A percentile compares a stretch with the other conserved stretches of the same genome.
phyloP scores from a whole-genome alignment of 257 asterid genomes.

The Solanum medicagineum region DNA sequence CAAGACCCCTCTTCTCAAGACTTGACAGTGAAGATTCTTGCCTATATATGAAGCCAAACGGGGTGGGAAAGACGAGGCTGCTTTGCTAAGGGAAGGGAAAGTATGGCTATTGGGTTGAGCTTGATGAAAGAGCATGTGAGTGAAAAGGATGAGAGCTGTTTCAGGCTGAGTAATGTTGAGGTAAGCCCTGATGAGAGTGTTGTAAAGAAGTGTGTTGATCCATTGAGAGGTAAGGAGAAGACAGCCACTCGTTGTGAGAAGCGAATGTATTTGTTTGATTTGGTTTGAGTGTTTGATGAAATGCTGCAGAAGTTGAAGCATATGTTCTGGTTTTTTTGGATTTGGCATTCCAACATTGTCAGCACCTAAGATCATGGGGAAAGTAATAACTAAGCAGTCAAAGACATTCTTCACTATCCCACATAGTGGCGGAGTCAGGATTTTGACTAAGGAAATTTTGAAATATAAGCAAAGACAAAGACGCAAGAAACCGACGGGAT shows the following conservation, averaged over 20 bases:
- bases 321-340: slow-evolving; percentile 13
- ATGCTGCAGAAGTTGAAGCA: slow-evolving; percentile 38
- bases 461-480: background rate
- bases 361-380: background rate
- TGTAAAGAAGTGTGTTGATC: slow-evolving; percentile 74
- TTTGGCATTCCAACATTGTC: background rate
- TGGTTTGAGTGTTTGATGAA: background rate
- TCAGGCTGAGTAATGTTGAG: background rate
- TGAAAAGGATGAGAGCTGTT: slow-evolving; percentile 22
- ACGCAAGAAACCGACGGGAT: background rate
- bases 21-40: slow-evolving; percentile 43
- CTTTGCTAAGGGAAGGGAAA: slow-evolving; percentile 63
- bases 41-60: slow-evolving; percentile 14
- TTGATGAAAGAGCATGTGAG: slow-evolving; percentile 19
- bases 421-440: no score
- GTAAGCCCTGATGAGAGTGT: slow-evolving; percentile 59
- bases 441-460: background rate
- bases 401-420: background rate
- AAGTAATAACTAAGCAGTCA: background rate
- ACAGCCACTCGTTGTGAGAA: slow-evolving; percentile 40
- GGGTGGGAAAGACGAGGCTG: slow-evolving; percentile 28
- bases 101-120: slow-evolving; percentile 2
- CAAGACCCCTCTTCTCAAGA: slow-evolving; percentile 50
- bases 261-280: background rate
- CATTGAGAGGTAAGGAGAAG: slow-evolving; percentile 42